phyloP scores from a whole-genome alignment of 108 stramenopile genomes.

The Nannochloropsis oceanica region DNA sequence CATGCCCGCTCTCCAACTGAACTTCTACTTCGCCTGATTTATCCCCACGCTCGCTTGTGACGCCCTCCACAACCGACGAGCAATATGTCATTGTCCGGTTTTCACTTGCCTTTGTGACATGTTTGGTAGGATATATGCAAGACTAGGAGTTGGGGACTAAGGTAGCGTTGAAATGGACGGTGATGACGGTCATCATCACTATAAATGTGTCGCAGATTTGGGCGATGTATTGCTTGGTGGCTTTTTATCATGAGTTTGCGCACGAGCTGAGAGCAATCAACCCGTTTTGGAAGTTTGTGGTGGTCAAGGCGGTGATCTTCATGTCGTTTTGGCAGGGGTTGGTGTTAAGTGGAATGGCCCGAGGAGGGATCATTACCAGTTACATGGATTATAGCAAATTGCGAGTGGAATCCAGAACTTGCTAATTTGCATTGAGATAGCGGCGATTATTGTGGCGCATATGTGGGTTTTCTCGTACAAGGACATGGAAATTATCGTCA shows the following conservation, averaged over 20 bases:
- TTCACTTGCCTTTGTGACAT: slow-evolving; percentile 42
- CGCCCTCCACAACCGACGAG: too few relatives aligned
- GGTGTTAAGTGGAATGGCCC: slow-evolving; percentile 51
- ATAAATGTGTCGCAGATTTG: slow-evolving; percentile 67
- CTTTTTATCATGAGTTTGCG: slow-evolving; percentile 65
- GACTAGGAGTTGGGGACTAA: background rate
- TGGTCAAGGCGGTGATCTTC: slow-evolving; percentile 92
- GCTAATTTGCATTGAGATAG: slow-evolving; percentile 84
- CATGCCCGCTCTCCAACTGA: too few relatives aligned
- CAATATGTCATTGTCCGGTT: slow-evolving; percentile 73
- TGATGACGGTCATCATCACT: background rate
- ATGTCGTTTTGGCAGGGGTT: slow-evolving; percentile 94
- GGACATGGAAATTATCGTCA: background rate
- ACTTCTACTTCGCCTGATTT: too few relatives aligned
- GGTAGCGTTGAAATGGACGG: background rate
- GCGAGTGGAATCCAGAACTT: slow-evolving; percentile 83
- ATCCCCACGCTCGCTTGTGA: too few relatives aligned
- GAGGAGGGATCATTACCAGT: background rate
- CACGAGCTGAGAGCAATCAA: slow-evolving; percentile 61
- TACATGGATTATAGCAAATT: slow-evolving; percentile 36
- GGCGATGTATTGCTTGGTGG: slow-evolving; percentile 79
- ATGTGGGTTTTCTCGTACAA: background rate
- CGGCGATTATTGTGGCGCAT: background rate
- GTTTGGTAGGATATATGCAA: slow-evolving; percentile 43
- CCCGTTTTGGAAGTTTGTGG: slow-evolving; percentile 85